Evolutionary conservation across 176 grass and related monocot species (phyloP), one percentile per base, ranked within the genome.

Genomic region (Aegilops sharonensis): DNA sequence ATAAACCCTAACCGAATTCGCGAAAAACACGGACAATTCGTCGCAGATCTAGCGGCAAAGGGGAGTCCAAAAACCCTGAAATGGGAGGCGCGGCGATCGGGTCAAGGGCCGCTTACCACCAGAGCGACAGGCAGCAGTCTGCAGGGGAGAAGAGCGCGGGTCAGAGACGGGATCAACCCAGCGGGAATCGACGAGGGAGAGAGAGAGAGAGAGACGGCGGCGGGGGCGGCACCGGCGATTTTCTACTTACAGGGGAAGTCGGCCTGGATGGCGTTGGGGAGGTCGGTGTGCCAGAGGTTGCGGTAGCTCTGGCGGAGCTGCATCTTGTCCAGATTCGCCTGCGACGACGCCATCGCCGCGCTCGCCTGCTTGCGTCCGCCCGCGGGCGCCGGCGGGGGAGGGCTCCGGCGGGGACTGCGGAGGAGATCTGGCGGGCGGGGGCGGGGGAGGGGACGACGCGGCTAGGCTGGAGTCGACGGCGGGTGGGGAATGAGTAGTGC

Each of bases 221-320:
- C 3, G 77, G 13, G 3, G 18, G 9, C 15, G 17, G 42, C 3
- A 2, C 13, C 42, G 11, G 27, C 35, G 62, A 29, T 30, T 5
- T 29, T 11, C 0, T 11, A 15, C 54, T 37, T 81, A 98, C 97
- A 96, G 61, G 97, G 97, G 87, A 82, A 91, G 52, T 98, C 97
- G 57, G 86, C 92, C 86, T 82, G 39, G 61, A 98, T 92, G 68
- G 97, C 85, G 94, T 75, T 85, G 23, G 75, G 78, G 85, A 99
- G 92, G 64, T 99, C 94, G 42, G 94, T 90, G 89, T 96, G 94
- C 94, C 94, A 99, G 54, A 99, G 68, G 89, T 98, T 98, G 72
- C 90, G 91, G 87, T 98, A 98, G 92, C 78, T 89, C 94, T 96
- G 92, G 47, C 94, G 97, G 57, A 91, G 90, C 85, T 98, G 81